Conservation (phyloP, 1,139 yeast genomes). For the Diutina neorugosa region DNA sequence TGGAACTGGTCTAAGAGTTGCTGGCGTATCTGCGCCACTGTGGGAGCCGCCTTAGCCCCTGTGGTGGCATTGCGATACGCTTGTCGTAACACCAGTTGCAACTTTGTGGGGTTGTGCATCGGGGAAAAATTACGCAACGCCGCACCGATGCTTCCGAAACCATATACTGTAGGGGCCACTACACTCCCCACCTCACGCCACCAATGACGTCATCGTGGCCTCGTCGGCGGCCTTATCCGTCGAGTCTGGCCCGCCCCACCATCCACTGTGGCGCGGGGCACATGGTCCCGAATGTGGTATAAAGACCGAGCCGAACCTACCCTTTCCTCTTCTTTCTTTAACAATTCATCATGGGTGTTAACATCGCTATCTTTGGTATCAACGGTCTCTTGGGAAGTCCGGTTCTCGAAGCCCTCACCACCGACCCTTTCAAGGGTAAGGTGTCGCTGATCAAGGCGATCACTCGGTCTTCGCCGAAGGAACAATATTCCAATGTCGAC, state of each 20-base stretch:
- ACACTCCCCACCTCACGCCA: neutral
- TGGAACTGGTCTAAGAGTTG: neutral
- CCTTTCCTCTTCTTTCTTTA: no score
- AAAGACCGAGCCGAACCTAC: neutral
- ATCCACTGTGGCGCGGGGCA: neutral
- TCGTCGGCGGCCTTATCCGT: no score
- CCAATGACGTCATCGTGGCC: neutral
- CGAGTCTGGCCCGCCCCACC: no score
- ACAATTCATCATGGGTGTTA: slow-evolving; percentile 9
- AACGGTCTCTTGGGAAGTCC: slow-evolving; percentile 42
- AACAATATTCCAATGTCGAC: slow-evolving; percentile 25
- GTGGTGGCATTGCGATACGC: neutral
- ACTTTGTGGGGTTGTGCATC: neutral
- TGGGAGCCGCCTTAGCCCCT: neutral
- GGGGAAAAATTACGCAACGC: neutral
- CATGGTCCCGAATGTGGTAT: neutral
- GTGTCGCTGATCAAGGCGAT: slow-evolving; percentile 40
- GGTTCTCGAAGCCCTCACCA: slow-evolving; percentile 30
- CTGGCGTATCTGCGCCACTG: neutral
- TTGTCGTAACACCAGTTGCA: neutral
- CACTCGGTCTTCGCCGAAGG: slow-evolving; percentile 25
- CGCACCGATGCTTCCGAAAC: neutral
- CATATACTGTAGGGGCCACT: neutral
- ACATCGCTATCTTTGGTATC: slow-evolving; percentile 42
- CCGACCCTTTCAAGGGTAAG: slow-evolving; percentile 30